These are phyloP conservation scores for Tympanopsis confertula DNA, from an alignment of 2,329 filamentous ascomycete genomes.

Conservation along the genomic window DNA sequence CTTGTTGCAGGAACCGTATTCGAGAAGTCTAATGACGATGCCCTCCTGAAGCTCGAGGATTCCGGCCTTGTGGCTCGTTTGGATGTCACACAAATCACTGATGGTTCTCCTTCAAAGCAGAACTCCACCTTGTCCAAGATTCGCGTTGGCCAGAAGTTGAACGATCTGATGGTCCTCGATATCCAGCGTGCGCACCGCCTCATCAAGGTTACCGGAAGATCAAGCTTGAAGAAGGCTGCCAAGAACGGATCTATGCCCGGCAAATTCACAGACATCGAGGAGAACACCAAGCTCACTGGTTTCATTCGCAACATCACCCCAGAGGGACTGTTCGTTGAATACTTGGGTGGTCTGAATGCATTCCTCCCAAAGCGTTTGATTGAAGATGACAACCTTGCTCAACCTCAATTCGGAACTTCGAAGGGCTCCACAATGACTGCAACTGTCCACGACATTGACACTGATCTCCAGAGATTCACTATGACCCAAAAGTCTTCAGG, in stretches of 20 bases:
- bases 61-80: slow-evolving; percentile 69
- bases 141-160: slow-evolving; percentile 70
- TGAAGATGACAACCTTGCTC: slow-evolving; percentile 52
- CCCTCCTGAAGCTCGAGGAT: slow-evolving; percentile 65
- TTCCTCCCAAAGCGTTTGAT: slow-evolving; percentile 72
- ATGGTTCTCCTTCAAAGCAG: slow-evolving; percentile 72
- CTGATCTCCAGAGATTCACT: slow-evolving; percentile 57
- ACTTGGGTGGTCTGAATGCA: slow-evolving; percentile 65
- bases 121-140: slow-evolving; percentile 69
- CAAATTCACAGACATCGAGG: slow-evolving; percentile 58
- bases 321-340: slow-evolving; percentile 79
- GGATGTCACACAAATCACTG: slow-evolving; percentile 67
- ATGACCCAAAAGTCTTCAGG: slow-evolving; percentile 27
- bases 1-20: slow-evolving; percentile 68
- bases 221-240: slow-evolving; percentile 65
- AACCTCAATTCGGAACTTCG: slow-evolving; percentile 68
- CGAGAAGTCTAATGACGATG: slow-evolving; percentile 68
- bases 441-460: slow-evolving; percentile 62
- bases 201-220: slow-evolving; percentile 71
- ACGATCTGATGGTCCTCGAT: slow-evolving; percentile 74
- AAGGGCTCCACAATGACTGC: slow-evolving; percentile 66
- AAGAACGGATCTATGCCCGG: slow-evolving; percentile 63
- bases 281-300: slow-evolving; percentile 59
- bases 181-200: slow-evolving; percentile 70
- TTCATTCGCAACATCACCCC: slow-evolving; percentile 77